These are phyloP conservation scores for Ustilago bromivora DNA, from an alignment of 1,284 basidiomycete species.

Conservation along the genomic window DNA sequence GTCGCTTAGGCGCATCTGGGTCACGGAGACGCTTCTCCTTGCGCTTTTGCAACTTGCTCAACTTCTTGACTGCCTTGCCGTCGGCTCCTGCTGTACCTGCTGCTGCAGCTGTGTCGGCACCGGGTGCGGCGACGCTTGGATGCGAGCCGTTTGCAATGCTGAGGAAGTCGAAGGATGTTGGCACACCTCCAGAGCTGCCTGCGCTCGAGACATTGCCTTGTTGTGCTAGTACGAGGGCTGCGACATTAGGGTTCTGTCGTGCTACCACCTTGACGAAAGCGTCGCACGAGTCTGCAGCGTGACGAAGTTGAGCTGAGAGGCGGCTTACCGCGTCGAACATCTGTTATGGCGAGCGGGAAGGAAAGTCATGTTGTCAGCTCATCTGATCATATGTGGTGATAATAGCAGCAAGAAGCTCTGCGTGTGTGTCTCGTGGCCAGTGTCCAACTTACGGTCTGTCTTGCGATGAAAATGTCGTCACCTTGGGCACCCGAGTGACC, in stretches of 20 bases:
- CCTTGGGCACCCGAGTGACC: constrained; percentile 39
- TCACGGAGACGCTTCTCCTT: constrained; percentile 58
- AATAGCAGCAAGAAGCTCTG: background rate
- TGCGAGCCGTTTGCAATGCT: constrained; percentile 48
- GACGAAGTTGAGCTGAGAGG: constrained; percentile 52
- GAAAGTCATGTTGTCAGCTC: constrained; percentile 4
- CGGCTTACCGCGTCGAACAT: constrained; percentile 57
- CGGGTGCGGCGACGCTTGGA: constrained; percentile 25
- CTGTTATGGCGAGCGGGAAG: constrained; percentile 13
- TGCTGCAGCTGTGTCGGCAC: constrained; percentile 37
- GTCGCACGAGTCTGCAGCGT: constrained; percentile 57
- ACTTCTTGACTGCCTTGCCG: constrained; percentile 47
- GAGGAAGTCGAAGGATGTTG: constrained; percentile 50
- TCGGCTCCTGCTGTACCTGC: constrained; percentile 42
- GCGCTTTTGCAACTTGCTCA: constrained; percentile 56
- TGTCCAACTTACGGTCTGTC: constrained; percentile 43
- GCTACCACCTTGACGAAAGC: constrained; percentile 56
- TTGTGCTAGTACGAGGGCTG: constrained; percentile 53
- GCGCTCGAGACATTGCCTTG: constrained; percentile 45
- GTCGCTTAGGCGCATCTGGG: constrained; percentile 63
- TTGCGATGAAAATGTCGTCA: constrained; percentile 53
- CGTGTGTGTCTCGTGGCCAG: too few species aligned
- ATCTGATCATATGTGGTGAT: background rate
- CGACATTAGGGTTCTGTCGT: constrained; percentile 54
- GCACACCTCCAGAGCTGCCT: constrained; percentile 27